Conservation (phyloP, 345 rosid species). For the Arabis alpina region DNA sequence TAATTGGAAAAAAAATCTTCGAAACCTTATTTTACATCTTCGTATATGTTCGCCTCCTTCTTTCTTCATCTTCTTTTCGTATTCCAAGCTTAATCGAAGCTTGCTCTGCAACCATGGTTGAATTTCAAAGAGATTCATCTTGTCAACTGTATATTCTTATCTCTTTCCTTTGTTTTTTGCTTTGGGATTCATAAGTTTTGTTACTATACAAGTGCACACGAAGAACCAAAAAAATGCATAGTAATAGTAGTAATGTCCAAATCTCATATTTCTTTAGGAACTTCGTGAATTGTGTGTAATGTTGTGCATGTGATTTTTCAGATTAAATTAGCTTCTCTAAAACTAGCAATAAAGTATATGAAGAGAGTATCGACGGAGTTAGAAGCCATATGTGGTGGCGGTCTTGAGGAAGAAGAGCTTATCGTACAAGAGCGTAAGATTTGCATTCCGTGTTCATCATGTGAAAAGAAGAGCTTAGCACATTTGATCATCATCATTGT, state of each 20-base stretch:
- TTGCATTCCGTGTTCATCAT: slow-evolving; percentile 99
- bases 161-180: slow-evolving; percentile 45
- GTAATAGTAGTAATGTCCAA: neutral
- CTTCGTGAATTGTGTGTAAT: neutral
- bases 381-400: slow-evolving; percentile 58
- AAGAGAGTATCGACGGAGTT: slow-evolving; percentile 93
- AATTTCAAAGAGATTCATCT: slow-evolving; percentile 46
- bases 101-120: too few species aligned
- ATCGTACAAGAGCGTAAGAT: slow-evolving; percentile 91
- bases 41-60: too few species aligned
- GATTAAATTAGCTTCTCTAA: slow-evolving; percentile 89
- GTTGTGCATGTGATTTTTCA: slow-evolving; percentile 33
- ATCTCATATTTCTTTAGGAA: neutral
- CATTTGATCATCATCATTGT: slow-evolving; percentile 17
- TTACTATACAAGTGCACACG: too few species aligned
- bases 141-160: slow-evolving; percentile 42
- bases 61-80: too few species aligned
- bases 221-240: neutral
- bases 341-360: slow-evolving; percentile 95
- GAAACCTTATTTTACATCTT: too few species aligned
- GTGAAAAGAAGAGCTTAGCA: slow-evolving; percentile 46
- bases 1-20: too few species aligned
- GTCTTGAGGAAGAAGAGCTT: slow-evolving; percentile 91
- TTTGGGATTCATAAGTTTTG: slow-evolving; percentile 34
- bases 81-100: too few species aligned